Percentiles rank a stretch among this genome's conserved stretches.
Evolutionary conservation across 495 filamentous ascomycete genomes (phyloP).

Genomic region (Lophiostoma macrostomum): DNA sequence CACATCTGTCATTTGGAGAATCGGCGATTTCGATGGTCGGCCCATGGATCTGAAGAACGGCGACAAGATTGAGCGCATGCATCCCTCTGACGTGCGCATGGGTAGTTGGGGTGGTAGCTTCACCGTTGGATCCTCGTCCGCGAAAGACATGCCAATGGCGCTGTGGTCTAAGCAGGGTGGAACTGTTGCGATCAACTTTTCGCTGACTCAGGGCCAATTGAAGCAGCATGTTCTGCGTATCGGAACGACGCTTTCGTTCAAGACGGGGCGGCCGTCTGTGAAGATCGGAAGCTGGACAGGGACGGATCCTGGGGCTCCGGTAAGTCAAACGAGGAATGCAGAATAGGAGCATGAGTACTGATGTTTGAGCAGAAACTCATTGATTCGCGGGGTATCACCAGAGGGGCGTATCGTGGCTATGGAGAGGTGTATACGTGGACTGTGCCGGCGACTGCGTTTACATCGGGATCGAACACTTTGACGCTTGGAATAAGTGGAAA

Average conservation of each 20-base stretch:
- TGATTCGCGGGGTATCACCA: slow-evolving; percentile 20
- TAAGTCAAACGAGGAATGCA: neutral
- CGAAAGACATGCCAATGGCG: slow-evolving; percentile 23
- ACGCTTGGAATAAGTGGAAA: slow-evolving; percentile 18
- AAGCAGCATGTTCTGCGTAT: slow-evolving; percentile 16
- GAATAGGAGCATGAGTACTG: neutral
- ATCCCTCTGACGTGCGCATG: slow-evolving; percentile 23
- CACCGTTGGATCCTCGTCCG: slow-evolving; percentile 11
- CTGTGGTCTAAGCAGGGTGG: slow-evolving; percentile 17
- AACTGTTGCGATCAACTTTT: slow-evolving; percentile 16
- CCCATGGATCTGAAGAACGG: slow-evolving; percentile 25
- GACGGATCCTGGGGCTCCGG: slow-evolving; percentile 25
- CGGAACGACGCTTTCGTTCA: slow-evolving; percentile 23
- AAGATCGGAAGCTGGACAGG: slow-evolving; percentile 27
- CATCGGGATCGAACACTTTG: slow-evolving; percentile 15
- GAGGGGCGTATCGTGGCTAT: slow-evolving; percentile 23
- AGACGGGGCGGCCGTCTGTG: slow-evolving; percentile 20
- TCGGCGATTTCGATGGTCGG: slow-evolving; percentile 24
- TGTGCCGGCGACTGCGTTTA: slow-evolving; percentile 19
- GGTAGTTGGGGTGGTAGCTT: slow-evolving; percentile 18
- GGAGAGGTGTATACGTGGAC: slow-evolving; percentile 24
- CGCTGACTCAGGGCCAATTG: slow-evolving; percentile 13
- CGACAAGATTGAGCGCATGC: slow-evolving; percentile 28
- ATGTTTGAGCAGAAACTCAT: slow-evolving; percentile 13
- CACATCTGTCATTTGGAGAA: slow-evolving; percentile 21